A percentile compares a stretch with the other conserved stretches of the same genome.
Evolutionary conservation across 2,329 filamentous ascomycete genomes (phyloP).

Genomic region (Claviceps sp.): DNA sequence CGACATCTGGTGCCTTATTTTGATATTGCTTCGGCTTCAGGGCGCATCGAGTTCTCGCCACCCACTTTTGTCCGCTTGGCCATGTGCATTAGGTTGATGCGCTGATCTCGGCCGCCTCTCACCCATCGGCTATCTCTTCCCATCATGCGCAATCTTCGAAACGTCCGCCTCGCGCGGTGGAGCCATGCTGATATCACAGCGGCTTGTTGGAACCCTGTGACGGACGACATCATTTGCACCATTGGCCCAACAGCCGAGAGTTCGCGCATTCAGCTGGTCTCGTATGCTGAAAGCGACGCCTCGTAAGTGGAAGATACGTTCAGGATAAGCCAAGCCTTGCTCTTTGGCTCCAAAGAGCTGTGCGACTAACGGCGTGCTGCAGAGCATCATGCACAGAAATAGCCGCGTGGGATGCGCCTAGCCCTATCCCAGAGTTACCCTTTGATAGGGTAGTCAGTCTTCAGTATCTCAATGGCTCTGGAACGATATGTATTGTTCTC

Average conservation of each 20-base stretch:
- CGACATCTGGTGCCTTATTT: background rate
- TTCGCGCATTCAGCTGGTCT: slow-evolving; percentile 58
- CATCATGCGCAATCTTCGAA: slow-evolving; percentile 77
- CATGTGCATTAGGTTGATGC: slow-evolving; percentile 1
- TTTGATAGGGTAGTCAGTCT: slow-evolving; percentile 66
- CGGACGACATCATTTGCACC: slow-evolving; percentile 66
- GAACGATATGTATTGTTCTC: slow-evolving; percentile 68
- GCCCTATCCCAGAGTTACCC: slow-evolving; percentile 59
- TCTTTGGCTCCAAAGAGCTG: background rate
- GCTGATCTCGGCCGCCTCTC: background rate
- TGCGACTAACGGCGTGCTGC: background rate
- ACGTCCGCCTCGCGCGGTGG: slow-evolving; percentile 56
- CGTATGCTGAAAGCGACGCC: slow-evolving; percentile 32
- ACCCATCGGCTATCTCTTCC: background rate
- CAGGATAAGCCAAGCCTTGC: background rate
- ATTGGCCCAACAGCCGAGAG: slow-evolving; percentile 65
- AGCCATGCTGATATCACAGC: slow-evolving; percentile 54
- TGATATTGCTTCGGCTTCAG: background rate
- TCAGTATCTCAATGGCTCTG: slow-evolving; percentile 73
- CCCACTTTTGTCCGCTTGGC: background rate
- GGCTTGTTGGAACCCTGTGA: slow-evolving; percentile 72
- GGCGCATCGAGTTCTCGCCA: background rate
- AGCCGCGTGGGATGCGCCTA: slow-evolving; percentile 80
- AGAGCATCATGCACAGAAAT: slow-evolving; percentile 29
- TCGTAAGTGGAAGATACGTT: slow-evolving; percentile 3